Percentiles rank a stretch among this genome's conserved stretches.
Evolutionary conservation across 2,329 filamentous ascomycete genomes (phyloP).

Genomic region (Curvularia spicifera): DNA sequence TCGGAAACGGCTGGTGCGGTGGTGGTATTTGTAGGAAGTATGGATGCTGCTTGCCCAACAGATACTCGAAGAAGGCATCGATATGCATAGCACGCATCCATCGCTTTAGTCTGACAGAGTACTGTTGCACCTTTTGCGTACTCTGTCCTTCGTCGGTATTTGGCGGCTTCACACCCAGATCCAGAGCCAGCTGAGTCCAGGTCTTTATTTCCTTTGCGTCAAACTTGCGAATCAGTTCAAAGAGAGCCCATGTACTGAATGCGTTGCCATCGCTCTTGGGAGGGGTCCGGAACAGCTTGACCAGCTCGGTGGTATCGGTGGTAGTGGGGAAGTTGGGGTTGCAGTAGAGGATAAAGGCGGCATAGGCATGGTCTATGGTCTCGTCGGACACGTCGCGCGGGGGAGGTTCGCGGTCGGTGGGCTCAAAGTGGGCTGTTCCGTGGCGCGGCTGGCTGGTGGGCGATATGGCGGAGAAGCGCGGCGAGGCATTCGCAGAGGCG

Average conservation of each 20-base stretch:
- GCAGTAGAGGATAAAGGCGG: conserved; percentile 86
- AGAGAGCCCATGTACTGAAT: conserved; percentile 80
- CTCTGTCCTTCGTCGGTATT: conserved; percentile 84
- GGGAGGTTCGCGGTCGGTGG: conserved; percentile 65
- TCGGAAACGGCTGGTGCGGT: conserved; percentile 66
- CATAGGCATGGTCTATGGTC: conserved; percentile 81
- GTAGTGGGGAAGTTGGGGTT: conserved; percentile 79
- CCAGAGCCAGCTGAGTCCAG: conserved; percentile 86
- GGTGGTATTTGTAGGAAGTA: conserved; percentile 81
- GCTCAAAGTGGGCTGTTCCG: conserved; percentile 40
- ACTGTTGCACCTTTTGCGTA: conserved; percentile 92
- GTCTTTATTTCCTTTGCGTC: conserved; percentile 87
- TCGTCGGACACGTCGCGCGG: conserved; percentile 70
- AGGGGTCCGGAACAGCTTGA: conserved; percentile 77
- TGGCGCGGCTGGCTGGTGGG: conserved; percentile 47
- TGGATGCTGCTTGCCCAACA: conserved; percentile 75
- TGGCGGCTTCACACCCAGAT: conserved; percentile 86
- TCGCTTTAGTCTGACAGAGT: conserved; percentile 90
- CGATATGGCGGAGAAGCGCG: conserved; percentile 48
- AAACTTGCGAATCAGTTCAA: conserved; percentile 77
- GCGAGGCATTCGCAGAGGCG: conserved; percentile 48
- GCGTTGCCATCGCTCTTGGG: conserved; percentile 87
- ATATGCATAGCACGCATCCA: conserved; percentile 98
- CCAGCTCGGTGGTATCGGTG: conserved; percentile 72
- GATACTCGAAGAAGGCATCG: conserved; percentile 92